Evolutionary conservation across 2,329 filamentous ascomycete species (phyloP).

Genomic region (Exophiala bonariae): DNA sequence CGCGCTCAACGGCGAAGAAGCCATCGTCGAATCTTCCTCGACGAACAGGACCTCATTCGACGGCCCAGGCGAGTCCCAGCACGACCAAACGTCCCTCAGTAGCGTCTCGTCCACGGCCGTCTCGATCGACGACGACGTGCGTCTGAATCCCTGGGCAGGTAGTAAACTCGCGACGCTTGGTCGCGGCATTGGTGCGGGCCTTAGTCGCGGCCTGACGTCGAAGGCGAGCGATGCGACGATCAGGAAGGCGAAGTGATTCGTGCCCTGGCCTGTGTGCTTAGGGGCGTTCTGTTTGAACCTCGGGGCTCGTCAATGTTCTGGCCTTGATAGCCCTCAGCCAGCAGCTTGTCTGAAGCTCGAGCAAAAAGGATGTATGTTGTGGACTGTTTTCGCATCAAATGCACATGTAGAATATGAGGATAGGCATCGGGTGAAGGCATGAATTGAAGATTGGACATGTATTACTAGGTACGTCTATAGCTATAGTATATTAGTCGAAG

Average conservation of each 20-base stretch:
- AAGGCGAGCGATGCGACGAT: slow-evolving; percentile 28
- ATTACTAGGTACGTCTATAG: too few relatives aligned
- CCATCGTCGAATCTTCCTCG: background rate
- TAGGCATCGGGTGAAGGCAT: too few relatives aligned
- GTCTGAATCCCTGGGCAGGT: slow-evolving; percentile 22
- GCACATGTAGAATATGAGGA: too few relatives aligned
- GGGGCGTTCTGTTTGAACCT: too few relatives aligned
- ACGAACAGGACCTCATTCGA: background rate
- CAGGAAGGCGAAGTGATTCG: slow-evolving; percentile 19
- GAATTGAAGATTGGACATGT: too few relatives aligned
- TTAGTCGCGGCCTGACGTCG: slow-evolving; percentile 39
- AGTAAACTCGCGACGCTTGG: slow-evolving; percentile 38
- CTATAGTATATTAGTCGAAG: too few relatives aligned
- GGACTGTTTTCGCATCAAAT: too few relatives aligned
- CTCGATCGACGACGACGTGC: slow-evolving; percentile 13
- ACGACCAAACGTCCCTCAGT: background rate
- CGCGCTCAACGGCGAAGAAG: background rate
- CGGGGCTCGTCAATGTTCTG: too few relatives aligned
- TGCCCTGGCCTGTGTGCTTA: too few relatives aligned
- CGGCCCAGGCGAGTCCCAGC: background rate
- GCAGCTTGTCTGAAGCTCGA: too few relatives aligned
- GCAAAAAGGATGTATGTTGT: too few relatives aligned
- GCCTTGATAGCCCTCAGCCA: too few relatives aligned
- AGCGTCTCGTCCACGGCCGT: background rate
- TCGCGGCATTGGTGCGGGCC: slow-evolving; percentile 41